Conservation (phyloP, 2,329 filamentous ascomycete species). For the Colletotrichum karsti region DNA sequence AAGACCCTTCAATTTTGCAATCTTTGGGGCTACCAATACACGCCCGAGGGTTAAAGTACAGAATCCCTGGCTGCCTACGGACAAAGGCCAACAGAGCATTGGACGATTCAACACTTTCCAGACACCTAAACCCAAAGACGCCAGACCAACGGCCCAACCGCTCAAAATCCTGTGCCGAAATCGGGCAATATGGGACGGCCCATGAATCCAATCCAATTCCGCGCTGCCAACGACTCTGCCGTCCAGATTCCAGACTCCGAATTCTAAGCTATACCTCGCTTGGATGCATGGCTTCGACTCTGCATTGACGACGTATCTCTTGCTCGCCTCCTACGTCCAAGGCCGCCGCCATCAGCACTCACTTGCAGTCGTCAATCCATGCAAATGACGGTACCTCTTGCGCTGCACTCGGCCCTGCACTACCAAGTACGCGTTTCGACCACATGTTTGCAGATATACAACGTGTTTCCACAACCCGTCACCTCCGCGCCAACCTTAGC, state of each 20-base stretch:
- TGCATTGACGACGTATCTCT: neutral
- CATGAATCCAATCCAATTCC: neutral
- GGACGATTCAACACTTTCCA: slow-evolving; percentile 16
- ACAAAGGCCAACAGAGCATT: neutral
- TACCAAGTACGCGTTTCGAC: too few relatives aligned
- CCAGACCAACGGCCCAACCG: slow-evolving; percentile 5
- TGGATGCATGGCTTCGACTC: neutral
- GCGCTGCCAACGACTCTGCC: neutral
- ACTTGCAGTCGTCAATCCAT: slow-evolving; percentile 1
- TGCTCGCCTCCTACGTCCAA: neutral
- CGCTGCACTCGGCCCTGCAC: too few relatives aligned
- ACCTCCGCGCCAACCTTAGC: neutral
- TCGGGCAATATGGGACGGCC: neutral
- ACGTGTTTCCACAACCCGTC: neutral
- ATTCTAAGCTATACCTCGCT: too few relatives aligned
- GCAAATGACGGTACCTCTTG: neutral
- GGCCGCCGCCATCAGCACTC: neutral
- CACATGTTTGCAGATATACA: neutral
- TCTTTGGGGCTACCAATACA: neutral
- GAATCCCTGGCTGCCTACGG: too few relatives aligned
- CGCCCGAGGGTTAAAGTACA: neutral
- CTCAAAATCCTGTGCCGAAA: neutral
- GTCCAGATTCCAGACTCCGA: slow-evolving; percentile 3
- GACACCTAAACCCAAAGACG: neutral
- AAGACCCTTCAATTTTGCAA: neutral